A percentile compares a stretch with the other conserved stretches of the same genome.
Conservation (phyloP, 2,329 filamentous ascomycete species). For the Aspergillus bombycis region DNA sequence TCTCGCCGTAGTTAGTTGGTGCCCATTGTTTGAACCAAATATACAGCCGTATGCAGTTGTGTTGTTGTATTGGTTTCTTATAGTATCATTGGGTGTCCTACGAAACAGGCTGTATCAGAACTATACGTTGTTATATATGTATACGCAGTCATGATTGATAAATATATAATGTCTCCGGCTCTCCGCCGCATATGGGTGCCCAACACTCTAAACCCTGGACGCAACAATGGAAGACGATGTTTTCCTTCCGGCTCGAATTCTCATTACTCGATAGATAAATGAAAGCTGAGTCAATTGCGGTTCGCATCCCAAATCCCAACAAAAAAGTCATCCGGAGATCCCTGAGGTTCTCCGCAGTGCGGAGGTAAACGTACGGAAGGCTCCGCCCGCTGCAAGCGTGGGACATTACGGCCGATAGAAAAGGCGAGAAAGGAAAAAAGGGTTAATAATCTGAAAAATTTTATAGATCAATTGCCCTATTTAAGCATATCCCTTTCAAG, state of each 20-base stretch:
- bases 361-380: slow-evolving; percentile 4
- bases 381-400: too few species aligned
- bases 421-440: slow-evolving; percentile 1
- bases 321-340: background rate
- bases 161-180: background rate
- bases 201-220: background rate
- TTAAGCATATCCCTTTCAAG: background rate
- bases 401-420: slow-evolving; percentile 17
- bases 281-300: background rate
- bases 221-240: background rate
- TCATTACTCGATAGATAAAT: background rate
- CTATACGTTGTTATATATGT: background rate
- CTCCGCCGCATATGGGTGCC: background rate
- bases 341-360: background rate
- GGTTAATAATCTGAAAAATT: slow-evolving; percentile 2
- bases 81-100: background rate
- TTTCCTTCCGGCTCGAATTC: background rate
- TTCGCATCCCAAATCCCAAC: background rate
- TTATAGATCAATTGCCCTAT: background rate
- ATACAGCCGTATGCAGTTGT: background rate
- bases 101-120: background rate
- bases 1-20: background rate
- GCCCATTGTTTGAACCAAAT: background rate
- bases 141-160: background rate
- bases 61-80: background rate